Percentiles rank a stretch among this genome's conserved stretches.
These are phyloP conservation scores for Nakazawaea pomicola DNA, from an alignment of 805 yeast genomes.

Conservation along the genomic window DNA sequence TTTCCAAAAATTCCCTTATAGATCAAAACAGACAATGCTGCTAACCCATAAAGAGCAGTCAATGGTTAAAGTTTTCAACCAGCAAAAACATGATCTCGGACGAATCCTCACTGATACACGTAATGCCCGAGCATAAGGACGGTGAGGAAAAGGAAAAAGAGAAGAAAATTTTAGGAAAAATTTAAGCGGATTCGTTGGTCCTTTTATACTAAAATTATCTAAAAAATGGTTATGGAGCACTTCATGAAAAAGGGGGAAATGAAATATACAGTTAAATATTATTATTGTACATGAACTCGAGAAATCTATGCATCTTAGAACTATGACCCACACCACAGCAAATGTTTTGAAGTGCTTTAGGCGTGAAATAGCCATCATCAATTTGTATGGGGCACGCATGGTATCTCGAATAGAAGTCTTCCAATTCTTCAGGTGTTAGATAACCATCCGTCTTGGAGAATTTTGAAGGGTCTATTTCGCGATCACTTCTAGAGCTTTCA, in stretches of 20 bases:
- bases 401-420: slow-evolving; percentile 34
- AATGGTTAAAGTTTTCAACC: slow-evolving; percentile 98
- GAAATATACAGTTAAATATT: too few relatives aligned
- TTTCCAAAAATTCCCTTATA: slow-evolving; percentile 76
- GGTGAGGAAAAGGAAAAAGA: slow-evolving; percentile 12
- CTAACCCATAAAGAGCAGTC: slow-evolving; percentile 63
- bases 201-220: slow-evolving; percentile 1
- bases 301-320: slow-evolving; percentile 16
- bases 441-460: slow-evolving; percentile 32
- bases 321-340: slow-evolving; percentile 21
- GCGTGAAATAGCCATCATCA: slow-evolving; percentile 20
- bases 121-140: slow-evolving; percentile 96
- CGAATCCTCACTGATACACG: slow-evolving; percentile 99
- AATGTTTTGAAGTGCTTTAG: slow-evolving; percentile 16
- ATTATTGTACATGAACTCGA: slow-evolving; percentile 14
- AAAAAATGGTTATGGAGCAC: slow-evolving; percentile 9
- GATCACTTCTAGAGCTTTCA: neutral
- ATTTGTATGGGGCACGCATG: slow-evolving; percentile 25
- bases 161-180: neutral
- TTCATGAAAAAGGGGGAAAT: too few relatives aligned
- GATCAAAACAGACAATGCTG: slow-evolving; percentile 40
- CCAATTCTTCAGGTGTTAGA: slow-evolving; percentile 31
- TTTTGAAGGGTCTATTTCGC: slow-evolving; percentile 11
- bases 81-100: slow-evolving; percentile 99
- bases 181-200: too few relatives aligned